Conservation (phyloP, 2,329 filamentous ascomycete species). For the Aspergillus sp. region DNA sequence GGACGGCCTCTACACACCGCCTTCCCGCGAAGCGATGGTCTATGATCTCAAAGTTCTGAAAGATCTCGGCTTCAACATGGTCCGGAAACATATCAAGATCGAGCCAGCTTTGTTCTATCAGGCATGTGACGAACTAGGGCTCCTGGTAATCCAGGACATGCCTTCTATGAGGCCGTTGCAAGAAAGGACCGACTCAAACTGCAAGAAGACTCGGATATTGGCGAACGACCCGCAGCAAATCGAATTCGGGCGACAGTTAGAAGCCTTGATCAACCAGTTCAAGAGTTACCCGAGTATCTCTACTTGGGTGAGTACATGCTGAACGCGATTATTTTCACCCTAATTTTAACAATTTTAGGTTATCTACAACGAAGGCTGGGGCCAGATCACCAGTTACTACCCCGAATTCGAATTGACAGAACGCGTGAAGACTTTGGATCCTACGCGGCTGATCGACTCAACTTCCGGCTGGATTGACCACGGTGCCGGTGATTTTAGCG, state of each 20-base stretch:
- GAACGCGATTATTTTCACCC: too few species aligned
- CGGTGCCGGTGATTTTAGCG: slow-evolving; percentile 57
- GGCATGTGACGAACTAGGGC: slow-evolving; percentile 59
- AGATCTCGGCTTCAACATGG: slow-evolving; percentile 60
- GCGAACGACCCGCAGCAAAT: slow-evolving; percentile 47
- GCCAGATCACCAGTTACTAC: slow-evolving; percentile 47
- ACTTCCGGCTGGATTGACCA: slow-evolving; percentile 63
- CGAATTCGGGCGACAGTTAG: slow-evolving; percentile 60
- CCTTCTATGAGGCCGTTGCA: slow-evolving; percentile 49
- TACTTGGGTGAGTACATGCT: slow-evolving; percentile 48
- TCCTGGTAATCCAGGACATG: slow-evolving; percentile 68
- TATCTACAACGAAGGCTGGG: slow-evolving; percentile 69
- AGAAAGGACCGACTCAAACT: slow-evolving; percentile 14
- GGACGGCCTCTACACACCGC: slow-evolving; percentile 60
- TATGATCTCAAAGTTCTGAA: slow-evolving; percentile 61
- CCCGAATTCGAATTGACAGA: slow-evolving; percentile 54
- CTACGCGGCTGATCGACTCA: slow-evolving; percentile 57
- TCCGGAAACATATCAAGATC: slow-evolving; percentile 67
- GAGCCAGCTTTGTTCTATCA: slow-evolving; percentile 62
- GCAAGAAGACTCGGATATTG: slow-evolving; percentile 18
- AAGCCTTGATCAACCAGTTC: slow-evolving; percentile 55
- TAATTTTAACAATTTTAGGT: slow-evolving; percentile 32
- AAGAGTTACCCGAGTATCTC: slow-evolving; percentile 60
- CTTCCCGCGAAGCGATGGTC: slow-evolving; percentile 60
- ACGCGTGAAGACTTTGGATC: slow-evolving; percentile 52